phyloP scores from a whole-genome alignment of 106 monocot species.

The Narthecium ossifragum region DNA sequence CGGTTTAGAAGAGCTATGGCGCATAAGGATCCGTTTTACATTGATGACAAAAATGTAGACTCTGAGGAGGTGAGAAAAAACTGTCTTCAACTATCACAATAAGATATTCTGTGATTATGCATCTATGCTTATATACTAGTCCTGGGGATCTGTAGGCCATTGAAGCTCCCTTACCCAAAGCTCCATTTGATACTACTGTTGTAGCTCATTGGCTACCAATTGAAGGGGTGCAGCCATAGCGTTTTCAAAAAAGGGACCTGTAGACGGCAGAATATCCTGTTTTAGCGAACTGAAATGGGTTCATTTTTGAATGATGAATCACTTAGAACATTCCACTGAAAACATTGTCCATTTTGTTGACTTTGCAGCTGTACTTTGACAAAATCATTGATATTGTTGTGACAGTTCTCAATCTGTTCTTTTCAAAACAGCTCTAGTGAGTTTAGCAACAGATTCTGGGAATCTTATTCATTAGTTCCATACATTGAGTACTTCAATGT shows the following conservation, averaged over 20 bases:
- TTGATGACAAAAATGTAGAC: conserved; percentile 94
- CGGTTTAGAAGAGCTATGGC: conserved; percentile 88
- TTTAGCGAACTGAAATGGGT: no score
- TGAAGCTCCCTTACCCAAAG: conserved; percentile 88
- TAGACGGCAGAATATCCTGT: no score
- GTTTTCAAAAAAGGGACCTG: conserved; percentile 88
- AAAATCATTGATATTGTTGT: conserved; percentile 80
- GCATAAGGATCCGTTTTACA: conserved; percentile 93
- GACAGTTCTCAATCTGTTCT: conserved; percentile 49
- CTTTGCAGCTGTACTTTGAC: conserved; percentile 88
- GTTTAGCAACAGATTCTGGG: conserved; percentile 86
- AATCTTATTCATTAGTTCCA: conserved; percentile 93
- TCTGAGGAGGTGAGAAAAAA: conserved; percentile 84
- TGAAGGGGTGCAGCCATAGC: conserved; percentile 92
- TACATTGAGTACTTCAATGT: conserved; percentile 92
- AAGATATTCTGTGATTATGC: no score
- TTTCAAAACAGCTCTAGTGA: conserved; percentile 81
- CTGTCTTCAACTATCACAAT: no score
- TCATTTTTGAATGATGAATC: no score
- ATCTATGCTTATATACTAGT: no score
- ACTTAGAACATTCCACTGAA: no score
- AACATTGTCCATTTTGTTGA: neutral
- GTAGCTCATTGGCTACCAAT: conserved; percentile 91
- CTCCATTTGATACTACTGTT: conserved; percentile 85
- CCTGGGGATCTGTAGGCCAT: conserved; percentile 55